A percentile compares a stretch with the other conserved stretches of the same genome.
Evolutionary conservation across 2,329 filamentous ascomycete genomes (phyloP).

Genomic region (Botrytis medusae): DNA sequence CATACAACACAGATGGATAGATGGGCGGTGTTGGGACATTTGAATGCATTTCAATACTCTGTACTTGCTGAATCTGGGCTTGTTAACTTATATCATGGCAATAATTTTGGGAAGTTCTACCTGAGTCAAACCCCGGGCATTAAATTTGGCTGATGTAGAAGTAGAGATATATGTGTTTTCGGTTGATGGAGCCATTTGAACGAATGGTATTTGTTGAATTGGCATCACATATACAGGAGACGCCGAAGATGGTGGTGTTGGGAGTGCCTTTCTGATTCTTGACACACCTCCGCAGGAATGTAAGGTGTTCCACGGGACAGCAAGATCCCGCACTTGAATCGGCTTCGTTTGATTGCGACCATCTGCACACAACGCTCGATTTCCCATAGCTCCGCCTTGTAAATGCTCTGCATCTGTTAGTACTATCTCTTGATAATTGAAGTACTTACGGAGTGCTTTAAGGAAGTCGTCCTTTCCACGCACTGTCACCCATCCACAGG

Average conservation of each 20-base stretch:
- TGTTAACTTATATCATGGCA: neutral
- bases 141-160: neutral
- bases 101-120: neutral
- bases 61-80: neutral
- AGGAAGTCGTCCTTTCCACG: conserved; percentile 30
- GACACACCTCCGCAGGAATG: neutral
- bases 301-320: neutral
- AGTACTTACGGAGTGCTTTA: conserved; percentile 29
- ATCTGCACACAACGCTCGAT: conserved; percentile 30
- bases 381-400: conserved; percentile 28
- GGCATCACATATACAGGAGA: neutral
- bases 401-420: conserved; percentile 27
- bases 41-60: neutral
- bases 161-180: neutral
- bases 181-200: neutral
- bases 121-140: neutral
- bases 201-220: neutral
- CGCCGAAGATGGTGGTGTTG: neutral
- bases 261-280: neutral
- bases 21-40: neutral
- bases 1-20: conserved; percentile 17
- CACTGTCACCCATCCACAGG: conserved; percentile 33
- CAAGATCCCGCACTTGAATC: conserved; percentile 25
- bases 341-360: conserved; percentile 32
- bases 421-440: neutral